Evolutionary conservation across 352 stramenopile species (phyloP).

Genomic region (Pilasporangium apinafurcum): DNA sequence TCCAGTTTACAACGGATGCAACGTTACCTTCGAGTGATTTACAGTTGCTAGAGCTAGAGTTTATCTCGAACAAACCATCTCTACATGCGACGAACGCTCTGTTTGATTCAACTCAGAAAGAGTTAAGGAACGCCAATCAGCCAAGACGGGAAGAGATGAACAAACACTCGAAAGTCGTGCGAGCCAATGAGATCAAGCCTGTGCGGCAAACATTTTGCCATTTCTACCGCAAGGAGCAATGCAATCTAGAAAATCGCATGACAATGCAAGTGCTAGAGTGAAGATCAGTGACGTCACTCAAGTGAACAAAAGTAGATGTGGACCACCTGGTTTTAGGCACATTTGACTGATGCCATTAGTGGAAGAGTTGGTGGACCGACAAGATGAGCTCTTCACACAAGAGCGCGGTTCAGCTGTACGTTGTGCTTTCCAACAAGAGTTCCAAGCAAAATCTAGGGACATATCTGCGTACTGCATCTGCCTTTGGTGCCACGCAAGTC

Average conservation of each 20-base stretch:
- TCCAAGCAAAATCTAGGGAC: conserved; percentile 73
- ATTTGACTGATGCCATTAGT: neutral
- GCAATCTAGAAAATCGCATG: conserved; percentile 25
- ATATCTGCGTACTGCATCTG: conserved; percentile 66
- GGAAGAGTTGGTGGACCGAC: neutral
- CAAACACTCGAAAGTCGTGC: conserved; percentile 64
- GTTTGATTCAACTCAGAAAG: conserved; percentile 5
- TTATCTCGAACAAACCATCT: conserved; percentile 9
- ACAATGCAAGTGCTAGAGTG: conserved; percentile 28
- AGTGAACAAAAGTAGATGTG: neutral
- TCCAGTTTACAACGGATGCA: conserved; percentile 51
- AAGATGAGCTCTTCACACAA: conserved; percentile 5
- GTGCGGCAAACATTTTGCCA: conserved; percentile 57
- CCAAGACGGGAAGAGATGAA: conserved; percentile 15
- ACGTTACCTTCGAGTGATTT: neutral
- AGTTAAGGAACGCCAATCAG: conserved; percentile 7
- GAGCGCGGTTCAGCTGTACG: conserved; percentile 36
- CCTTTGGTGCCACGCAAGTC: conserved; percentile 67
- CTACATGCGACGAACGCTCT: conserved; percentile 1
- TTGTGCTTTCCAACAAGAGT: conserved; percentile 70
- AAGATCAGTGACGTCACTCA: conserved; percentile 11
- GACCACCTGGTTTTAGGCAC: neutral
- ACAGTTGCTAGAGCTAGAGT: conserved; percentile 23
- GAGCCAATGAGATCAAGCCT: conserved; percentile 24
- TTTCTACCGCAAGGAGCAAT: conserved; percentile 53